Base-by-base conservation (phyloP, 2,329 filamentous ascomycete species). In the Diaporthe destruens region DNA sequence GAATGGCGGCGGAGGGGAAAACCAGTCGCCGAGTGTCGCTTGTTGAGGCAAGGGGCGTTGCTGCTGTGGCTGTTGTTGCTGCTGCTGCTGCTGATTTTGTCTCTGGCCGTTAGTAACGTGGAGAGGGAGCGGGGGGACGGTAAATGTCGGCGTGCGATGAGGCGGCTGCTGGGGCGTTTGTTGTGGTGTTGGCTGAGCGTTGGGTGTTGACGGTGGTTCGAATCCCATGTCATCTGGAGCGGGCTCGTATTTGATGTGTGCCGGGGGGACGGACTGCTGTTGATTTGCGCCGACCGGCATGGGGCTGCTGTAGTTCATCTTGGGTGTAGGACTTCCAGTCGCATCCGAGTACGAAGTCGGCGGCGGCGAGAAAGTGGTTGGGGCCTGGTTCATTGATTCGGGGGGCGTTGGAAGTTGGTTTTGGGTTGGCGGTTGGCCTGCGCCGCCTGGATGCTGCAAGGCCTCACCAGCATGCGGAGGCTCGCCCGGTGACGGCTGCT, bases 1-100 rank as follows among this genome's bases (percentile, higher is more conserved):
- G 75, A 89, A 87, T 0, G 85, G 86, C 0, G 86, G 81, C 9
- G 86, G 86, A 0, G 86, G 85, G 14, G 83, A 85, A 80, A 88
- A 89, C 88, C 88, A 90, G 73, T 85, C 82, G 7, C 82, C 82
- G 4, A 83, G 79, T 8, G 81, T 81, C 3, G 82, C 75, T 3
- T 81, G 82, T 3, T 81, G 82, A 29, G 87, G 82, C 1, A 87
- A 78, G 5, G 84, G 85, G 53, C 85, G 83, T 72, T 84, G 85
- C 29, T 81, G 82, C 23, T 77, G 77, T 7, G 78, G 76, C 4
- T 79, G 79, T 18, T 79, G 78, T 8, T 80, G 78, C 6, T 71
- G 75, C 9, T 74, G 75, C 1, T 59, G 65, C 29, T 70, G 71
- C 4, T 72, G 71, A 6, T 53, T 72, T 72, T 75, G 68, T 39